Percentiles rank a stretch among this genome's conserved stretches.
phyloP scores from a whole-genome alignment of 2,329 filamentous ascomycete species.

The Neoarthrinium moseri region DNA sequence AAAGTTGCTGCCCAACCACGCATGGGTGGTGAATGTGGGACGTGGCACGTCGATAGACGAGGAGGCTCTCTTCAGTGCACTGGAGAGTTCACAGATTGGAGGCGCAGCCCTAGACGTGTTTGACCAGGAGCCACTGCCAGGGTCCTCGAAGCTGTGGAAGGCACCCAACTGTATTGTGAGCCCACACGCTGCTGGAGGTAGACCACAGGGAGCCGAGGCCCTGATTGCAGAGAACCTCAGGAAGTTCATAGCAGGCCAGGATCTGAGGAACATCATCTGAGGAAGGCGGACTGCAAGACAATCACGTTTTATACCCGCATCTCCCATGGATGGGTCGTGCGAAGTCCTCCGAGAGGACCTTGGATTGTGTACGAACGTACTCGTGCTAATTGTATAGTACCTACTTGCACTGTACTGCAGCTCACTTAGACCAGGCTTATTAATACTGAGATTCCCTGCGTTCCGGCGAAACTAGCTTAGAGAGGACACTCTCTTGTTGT shows the following conservation, averaged over 20 bases:
- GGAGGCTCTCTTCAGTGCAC: constrained; percentile 44
- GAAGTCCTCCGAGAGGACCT: too few species aligned
- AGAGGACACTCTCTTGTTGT: too few species aligned
- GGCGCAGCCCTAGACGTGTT: constrained; percentile 51
- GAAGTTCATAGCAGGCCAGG: constrained; percentile 57
- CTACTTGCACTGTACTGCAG: too few species aligned
- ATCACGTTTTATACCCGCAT: not conserved
- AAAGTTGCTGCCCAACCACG: constrained; percentile 53
- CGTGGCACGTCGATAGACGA: constrained; percentile 49
- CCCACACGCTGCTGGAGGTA: constrained; percentile 58
- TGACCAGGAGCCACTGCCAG: constrained; percentile 32
- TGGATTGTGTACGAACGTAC: too few species aligned
- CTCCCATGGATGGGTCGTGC: too few species aligned
- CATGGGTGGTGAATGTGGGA: constrained; percentile 54
- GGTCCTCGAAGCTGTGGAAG: constrained; percentile 45
- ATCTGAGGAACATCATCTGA: constrained; percentile 53
- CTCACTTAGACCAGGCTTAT: too few species aligned
- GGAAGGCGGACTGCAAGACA: not conserved
- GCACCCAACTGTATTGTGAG: constrained; percentile 52
- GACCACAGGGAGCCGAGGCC: constrained; percentile 58
- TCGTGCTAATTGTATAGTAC: too few species aligned
- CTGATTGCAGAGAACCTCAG: constrained; percentile 62
- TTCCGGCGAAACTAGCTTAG: too few species aligned
- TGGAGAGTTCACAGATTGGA: constrained; percentile 41
- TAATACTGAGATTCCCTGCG: too few species aligned